Conservation (phyloP, 768 basidiomycete species). For the Flagelloscypha sp. region DNA sequence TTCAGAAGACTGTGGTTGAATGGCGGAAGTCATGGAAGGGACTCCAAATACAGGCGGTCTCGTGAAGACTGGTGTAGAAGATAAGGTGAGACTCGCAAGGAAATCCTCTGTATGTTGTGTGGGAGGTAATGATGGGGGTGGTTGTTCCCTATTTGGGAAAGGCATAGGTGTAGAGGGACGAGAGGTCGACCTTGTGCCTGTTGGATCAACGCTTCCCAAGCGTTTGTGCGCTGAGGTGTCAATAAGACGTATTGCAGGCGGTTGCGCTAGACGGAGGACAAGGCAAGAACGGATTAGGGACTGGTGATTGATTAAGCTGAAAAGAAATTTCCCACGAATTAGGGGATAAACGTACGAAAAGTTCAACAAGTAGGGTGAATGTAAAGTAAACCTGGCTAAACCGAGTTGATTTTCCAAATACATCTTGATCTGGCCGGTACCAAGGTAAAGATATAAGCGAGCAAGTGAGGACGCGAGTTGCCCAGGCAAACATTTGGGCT, state of each 20-base stretch:
- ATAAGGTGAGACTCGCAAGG: conserved; percentile 54
- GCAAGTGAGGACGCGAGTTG: conserved; percentile 44
- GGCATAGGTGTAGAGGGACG: conserved; percentile 35
- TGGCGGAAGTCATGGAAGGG: conserved; percentile 44
- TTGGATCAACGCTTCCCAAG: no score
- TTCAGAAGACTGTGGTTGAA: conserved; percentile 18
- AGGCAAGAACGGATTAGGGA: conserved; percentile 34
- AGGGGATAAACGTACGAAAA: conserved; percentile 38
- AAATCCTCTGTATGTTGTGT: conserved; percentile 39
- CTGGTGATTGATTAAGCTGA: conserved; percentile 2
- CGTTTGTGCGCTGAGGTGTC: conserved; percentile 42
- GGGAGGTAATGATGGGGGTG: conserved; percentile 16
- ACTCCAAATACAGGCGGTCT: conserved; percentile 58
- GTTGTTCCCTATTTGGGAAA: conserved; percentile 11
- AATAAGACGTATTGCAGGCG: conserved; percentile 64
- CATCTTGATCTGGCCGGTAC: conserved; percentile 29
- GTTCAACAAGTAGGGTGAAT: conserved; percentile 39
- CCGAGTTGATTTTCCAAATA: conserved; percentile 28
- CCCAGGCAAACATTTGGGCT: conserved; percentile 55
- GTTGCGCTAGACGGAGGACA: conserved; percentile 55
- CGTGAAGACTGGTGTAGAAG: conserved; percentile 51
- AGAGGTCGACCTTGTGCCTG: no score
- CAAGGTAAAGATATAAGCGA: conserved; percentile 34
- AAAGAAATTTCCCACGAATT: not conserved
- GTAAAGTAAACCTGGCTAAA: conserved; percentile 39